Percentiles rank a stretch among this genome's conserved stretches.
phyloP scores from a whole-genome alignment of 176 grass and related monocot species.

The Carex myosuroides region DNA sequence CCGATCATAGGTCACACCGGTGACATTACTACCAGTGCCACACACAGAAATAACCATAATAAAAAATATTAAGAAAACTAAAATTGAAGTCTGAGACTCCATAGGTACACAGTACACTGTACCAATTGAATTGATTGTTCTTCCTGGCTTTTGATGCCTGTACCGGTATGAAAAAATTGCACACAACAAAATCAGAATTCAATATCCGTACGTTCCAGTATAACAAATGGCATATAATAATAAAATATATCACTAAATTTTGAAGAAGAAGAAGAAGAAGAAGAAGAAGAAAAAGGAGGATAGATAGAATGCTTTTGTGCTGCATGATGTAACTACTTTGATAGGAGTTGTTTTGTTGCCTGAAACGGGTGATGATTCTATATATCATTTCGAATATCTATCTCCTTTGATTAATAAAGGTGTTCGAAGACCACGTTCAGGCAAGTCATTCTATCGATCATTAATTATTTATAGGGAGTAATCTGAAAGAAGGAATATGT shows the following conservation, averaged over 20 bases:
- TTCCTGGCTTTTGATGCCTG: too few species aligned
- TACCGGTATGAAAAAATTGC: too few species aligned
- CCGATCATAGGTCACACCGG: constrained; percentile 22
- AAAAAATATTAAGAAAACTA: not conserved
- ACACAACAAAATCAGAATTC: not conserved
- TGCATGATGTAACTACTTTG: not conserved
- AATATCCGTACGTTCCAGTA: not conserved
- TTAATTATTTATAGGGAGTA: not conserved
- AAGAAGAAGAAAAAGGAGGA: not conserved
- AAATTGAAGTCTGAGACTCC: not conserved
- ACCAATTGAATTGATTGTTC: not conserved
- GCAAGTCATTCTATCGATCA: not conserved
- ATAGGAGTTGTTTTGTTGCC: not conserved
- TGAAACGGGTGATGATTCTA: not conserved
- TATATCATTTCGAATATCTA: not conserved
- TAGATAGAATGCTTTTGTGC: not conserved
- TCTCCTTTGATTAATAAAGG: not conserved
- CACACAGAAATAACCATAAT: not conserved
- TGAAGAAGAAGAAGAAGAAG: not conserved
- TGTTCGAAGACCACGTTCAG: not conserved
- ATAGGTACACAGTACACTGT: not conserved
- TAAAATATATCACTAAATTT: not conserved
- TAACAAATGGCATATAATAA: not conserved
- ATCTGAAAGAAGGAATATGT: not conserved
- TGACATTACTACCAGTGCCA: not conserved